Evolutionary conservation across 805 yeast genomes (phyloP).

Genomic region (Lipomyces starkeyi): DNA sequence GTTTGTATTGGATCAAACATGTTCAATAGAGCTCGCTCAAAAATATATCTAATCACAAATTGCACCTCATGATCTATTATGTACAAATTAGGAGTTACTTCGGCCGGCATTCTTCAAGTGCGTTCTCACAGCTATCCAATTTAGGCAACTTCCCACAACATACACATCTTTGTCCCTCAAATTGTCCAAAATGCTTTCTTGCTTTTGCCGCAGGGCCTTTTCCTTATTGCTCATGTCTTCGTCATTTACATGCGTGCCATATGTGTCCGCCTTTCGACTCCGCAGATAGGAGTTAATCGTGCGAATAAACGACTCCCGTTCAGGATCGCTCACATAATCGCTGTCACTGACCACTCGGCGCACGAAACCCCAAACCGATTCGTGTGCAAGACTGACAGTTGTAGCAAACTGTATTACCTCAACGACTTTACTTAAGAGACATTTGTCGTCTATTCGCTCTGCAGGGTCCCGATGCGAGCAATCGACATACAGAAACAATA

Average conservation of each 20-base stretch:
- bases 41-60: background rate
- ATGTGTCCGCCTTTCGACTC: conserved; percentile 22
- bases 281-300: conserved; percentile 19
- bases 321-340: conserved; percentile 15
- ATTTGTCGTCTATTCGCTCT: conserved; percentile 16
- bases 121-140: conserved; percentile 12
- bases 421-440: conserved; percentile 17
- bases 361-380: conserved; percentile 33
- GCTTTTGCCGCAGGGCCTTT: background rate
- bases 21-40: background rate
- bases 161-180: conserved; percentile 23
- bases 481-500: conserved; percentile 21
- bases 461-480: background rate
- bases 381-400: conserved; percentile 29
- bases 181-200: conserved; percentile 12
- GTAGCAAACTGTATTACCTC: conserved; percentile 31
- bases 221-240: background rate
- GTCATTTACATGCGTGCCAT: background rate
- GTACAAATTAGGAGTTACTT: too few relatives aligned
- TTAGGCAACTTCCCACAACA: conserved; percentile 13
- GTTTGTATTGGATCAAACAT: background rate
- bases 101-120: conserved; percentile 6
- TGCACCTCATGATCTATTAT: background rate
- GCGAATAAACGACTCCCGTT: conserved; percentile 10
- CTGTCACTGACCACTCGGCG: conserved; percentile 24